Percentiles rank a stretch among this genome's conserved stretches.
Conservation (phyloP, 1,284 basidiomycete genomes). For the Pascua sp. region DNA sequence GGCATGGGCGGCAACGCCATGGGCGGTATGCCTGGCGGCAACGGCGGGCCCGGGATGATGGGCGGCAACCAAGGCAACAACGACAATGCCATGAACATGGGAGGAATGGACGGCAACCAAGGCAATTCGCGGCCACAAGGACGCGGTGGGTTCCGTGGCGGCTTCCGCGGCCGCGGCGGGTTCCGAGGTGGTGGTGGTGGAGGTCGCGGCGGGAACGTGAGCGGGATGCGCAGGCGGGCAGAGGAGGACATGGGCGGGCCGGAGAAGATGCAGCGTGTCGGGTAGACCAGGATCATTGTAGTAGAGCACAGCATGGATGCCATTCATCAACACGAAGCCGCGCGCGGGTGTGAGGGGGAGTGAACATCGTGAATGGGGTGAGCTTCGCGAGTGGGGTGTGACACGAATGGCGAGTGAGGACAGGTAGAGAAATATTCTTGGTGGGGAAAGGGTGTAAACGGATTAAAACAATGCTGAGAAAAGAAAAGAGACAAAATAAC, state of each 20-base stretch:
- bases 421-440: no score
- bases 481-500: no score
- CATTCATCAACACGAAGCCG: no score
- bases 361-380: no score
- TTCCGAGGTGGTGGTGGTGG: constrained; percentile 3
- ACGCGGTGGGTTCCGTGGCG: constrained; percentile 19
- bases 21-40: constrained; percentile 4
- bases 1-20: constrained; percentile 1
- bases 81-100: background rate
- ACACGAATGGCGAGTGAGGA: no score
- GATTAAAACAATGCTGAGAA: no score
- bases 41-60: constrained; percentile 9
- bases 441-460: no score
- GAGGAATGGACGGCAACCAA: background rate
- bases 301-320: background rate
- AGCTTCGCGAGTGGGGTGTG: no score
- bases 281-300: constrained; percentile 3
- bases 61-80: constrained; percentile 4
- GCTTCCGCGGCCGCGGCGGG: constrained; percentile 14
- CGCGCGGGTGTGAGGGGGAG: no score
- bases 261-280: constrained; percentile 20
- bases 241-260: constrained; percentile 8
- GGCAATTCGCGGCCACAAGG: constrained; percentile 2
- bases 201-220: background rate
- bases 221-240: constrained; percentile 2